Base-by-base conservation (phyloP, 2,329 filamentous ascomycete genomes). In the Parasarocladium wereldwijsianum region DNA sequence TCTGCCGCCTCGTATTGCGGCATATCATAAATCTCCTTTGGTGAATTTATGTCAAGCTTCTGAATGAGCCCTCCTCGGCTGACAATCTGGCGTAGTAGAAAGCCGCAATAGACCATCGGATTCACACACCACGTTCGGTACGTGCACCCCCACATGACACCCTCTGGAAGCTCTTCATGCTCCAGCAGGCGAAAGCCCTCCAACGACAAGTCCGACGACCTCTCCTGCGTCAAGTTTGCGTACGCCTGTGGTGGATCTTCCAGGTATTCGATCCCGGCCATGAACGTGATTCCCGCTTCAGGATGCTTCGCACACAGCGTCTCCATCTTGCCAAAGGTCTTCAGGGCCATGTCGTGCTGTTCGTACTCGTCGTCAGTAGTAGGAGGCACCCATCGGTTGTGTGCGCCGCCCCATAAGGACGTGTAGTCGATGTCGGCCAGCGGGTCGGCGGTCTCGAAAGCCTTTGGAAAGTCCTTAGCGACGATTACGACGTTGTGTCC, bases 81-180 rank as follows among this genome's bases (percentile, higher is more conserved):
- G 8, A 32, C 30, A n/a, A 43, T 36, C 5, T 34, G 36, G n/a
- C 60, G 47, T 20, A 64, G 42, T 26, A 65, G 38, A 32, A 59
- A 64, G 4, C 47, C 43, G 40, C 58, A 61, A 43, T 66, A 66
- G 6, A 65, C 52, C 58, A 64, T 64, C 4, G 61, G 60, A 32
- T 64, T 63, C 17, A 64, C 49, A 41, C 58, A 65, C 58, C 60
- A 66, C 1, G 61, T 62, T 24, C 54, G 47, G 38, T 64, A 66
- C 38, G 57, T 51, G 32, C 54, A 58, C 3, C 57, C 62, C 43
- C 54, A 50, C 9, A 29, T 40, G 4, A 64, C 53, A 8, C 47
- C 44, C 3, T 48, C 41, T 1, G 57, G 58, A n/a, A 57, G 43
- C 32, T 60, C 52, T 4, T 39, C 35, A 6, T 32, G 18, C 0